Base-by-base conservation (phyloP, 257 asterid genomes). In the Striga asiatica region DNA sequence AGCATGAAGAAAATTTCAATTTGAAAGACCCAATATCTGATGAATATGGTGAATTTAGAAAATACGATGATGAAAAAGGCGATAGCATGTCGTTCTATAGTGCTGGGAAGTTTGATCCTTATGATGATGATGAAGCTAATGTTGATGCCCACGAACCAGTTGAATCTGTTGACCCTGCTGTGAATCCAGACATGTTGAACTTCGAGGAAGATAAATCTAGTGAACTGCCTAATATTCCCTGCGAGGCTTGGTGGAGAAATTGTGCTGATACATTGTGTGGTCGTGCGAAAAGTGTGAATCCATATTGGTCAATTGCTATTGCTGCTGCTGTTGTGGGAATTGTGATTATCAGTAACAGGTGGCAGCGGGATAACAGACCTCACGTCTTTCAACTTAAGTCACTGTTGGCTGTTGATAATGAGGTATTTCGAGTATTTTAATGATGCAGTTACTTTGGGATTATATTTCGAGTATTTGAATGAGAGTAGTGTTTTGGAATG, bases 221-320 rank as follows among this genome's bases (percentile, higher is more conserved):
- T 58, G 75, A 49, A n/a, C n/a, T n/a, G 7, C 54, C 64, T 48
- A 68, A 71, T 54, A 80, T 76, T 65, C 94, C 94, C 45, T 84
- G 84, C 66, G 82, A 74, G 66, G 89, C 85, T 59, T 84, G 94
- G 94, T 84, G 94, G 94, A 84, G 77, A 69, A 78, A 82, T 55
- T 67, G 47, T 32, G 81, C 78, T 46, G 45, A 71, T 61, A 69
- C 94, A 60, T 19, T 84, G 21, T 76, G 78, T 60, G 50, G 68
- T 42, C 84, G 73, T 64, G 91, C 91, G 13, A 84, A 78, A 73
- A 91, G 81, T 45, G 76, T 91, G 18, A 81, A 84, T 47, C 19
- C 94, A 42, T 66, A 78, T 54, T 84, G 94, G 94, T 84, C 94
- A 50, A 60, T 84, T 25, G 75, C 73, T 34, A 54, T 84, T 66